Base-by-base conservation (phyloP, 163 green algal species). In the Chlorella variabilis region DNA sequence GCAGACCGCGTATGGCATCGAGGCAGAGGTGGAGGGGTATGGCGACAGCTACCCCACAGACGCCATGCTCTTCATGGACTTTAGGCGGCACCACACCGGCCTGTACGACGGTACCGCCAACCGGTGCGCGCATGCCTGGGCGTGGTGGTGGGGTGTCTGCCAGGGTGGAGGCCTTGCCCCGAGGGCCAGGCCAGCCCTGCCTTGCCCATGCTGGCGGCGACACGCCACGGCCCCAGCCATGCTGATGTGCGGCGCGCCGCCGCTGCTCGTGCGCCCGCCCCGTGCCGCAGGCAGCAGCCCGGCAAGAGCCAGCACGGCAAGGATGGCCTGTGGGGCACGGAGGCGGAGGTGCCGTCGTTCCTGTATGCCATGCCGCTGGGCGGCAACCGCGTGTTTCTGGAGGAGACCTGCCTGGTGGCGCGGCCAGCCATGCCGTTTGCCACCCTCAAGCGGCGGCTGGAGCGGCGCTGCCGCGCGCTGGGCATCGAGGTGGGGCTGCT, bases 61-160 rank as follows among this genome's bases (percentile, higher is more conserved):
- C n/a, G 79, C 84, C 4, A 98, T 99, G 96, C 87, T 96, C 13
- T 99, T 99, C 89, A 99, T 99, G 96, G 96, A 99, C 91, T 99
- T 97, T 88, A 74, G 96, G 29, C 86, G 97, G 15, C 91, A 98
- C 85, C 94, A 98, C 89, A 94, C 89, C 3, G 94, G 93, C 1
- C 63, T 97, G 17, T 96, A 93, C 86, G 80, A 88, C 4, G 86
- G 86, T 56, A 87, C 88, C 3, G 90, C 90, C 27, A 49, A 25
- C 41, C 84, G 42, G 87, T 89, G 81, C 21, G 83, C 11, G 13
- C n/a, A n/a, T n/a, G n/a, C n/a, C n/a, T n/a, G n/a, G n/a, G n/a
- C n/a, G n/a, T n/a, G n/a, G n/a, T n/a, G n/a, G n/a, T n/a, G n/a
- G n/a, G n/a, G n/a, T n/a, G n/a, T n/a, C n/a, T n/a, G n/a, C n/a